Evolutionary conservation across 352 stramenopile species (phyloP), one percentile per base, ranked within the genome.

Genomic region (Hyaloperonospora brassicae): DNA sequence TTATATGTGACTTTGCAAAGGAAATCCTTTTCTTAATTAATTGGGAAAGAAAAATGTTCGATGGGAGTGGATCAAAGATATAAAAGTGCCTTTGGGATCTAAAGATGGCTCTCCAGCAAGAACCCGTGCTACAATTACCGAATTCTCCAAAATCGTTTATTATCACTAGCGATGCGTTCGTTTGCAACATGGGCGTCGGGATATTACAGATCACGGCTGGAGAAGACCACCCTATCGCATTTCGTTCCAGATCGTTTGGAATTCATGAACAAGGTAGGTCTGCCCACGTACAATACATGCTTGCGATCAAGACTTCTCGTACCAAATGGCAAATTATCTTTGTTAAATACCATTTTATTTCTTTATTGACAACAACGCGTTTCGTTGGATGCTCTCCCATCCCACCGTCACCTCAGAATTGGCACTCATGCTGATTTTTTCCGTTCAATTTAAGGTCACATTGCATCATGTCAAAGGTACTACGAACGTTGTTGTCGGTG

Each of bases 151-250:
- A 42, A 21, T 40, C 1, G 4, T 79, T 73, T n/a, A 8, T 8
- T 7, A 7, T 31, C 27, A 31, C 3, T 31, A 31, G 3, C 27
- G 27, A 31, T 31, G 27, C 27, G 3, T 52, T 53, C 46, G 11
- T 48, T 59, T 39, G 35, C 27, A 58, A 49, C 43, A 30, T 50
- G 12, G 45, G 50, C 39, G 42, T 17, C 2, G 52, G 51, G 1
- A 35, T 48, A 11, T 61, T 25, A 1, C 27, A 54, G 39, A 21
- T 49, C 6, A 21, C 45, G 10, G 25, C 17, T 22, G 39, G 42
- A 58, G 42, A 49, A 53, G 68, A 57, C 55, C 61, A 62, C 22
- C 55, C 62, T 1, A 52, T 76, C 2, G 61, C 62, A 0, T 76
- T 57, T 14, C 53, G 27, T 13, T 50, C 35, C 27, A 62, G 55